Evolutionary conservation across 345 rosid species (phyloP).

Genomic region (Brassica rapa): DNA sequence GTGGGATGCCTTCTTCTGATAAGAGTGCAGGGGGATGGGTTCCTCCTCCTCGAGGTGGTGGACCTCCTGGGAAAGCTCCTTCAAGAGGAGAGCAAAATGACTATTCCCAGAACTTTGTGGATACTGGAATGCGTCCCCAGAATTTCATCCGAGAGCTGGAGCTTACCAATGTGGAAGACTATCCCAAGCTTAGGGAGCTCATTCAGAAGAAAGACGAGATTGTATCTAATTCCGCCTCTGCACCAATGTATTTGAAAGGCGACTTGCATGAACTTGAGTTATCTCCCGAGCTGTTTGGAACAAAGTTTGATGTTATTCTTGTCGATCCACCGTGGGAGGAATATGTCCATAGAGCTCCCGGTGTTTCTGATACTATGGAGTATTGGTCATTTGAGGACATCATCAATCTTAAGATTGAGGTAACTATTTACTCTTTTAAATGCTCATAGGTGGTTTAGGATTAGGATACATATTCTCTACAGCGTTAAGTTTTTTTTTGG

Average conservation of each 20-base stretch:
- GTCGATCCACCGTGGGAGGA: slow-evolving; percentile 99
- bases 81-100: slow-evolving; percentile 99
- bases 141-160: slow-evolving; percentile 96
- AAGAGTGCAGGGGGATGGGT: slow-evolving; percentile 77
- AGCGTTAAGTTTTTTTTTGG: not conserved
- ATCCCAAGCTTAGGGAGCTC: slow-evolving; percentile 97
- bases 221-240: slow-evolving; percentile 82
- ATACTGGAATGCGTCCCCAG: slow-evolving; percentile 98
- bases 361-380: slow-evolving; percentile 94
- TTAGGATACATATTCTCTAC: not conserved
- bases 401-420: slow-evolving; percentile 93
- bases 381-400: slow-evolving; percentile 98
- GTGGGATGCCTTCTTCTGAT: slow-evolving; percentile 70
- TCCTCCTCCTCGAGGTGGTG: slow-evolving; percentile 76
- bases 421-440: slow-evolving; percentile 34
- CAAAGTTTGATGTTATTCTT: slow-evolving; percentile 97
- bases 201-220: slow-evolving; percentile 99
- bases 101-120: slow-evolving; percentile 98
- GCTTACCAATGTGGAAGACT: slow-evolving; percentile 97
- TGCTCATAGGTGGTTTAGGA: not conserved
- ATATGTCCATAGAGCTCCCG: slow-evolving; percentile 99
- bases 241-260: slow-evolving; percentile 88
- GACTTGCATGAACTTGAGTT: slow-evolving; percentile 86
- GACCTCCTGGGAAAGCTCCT: slow-evolving; percentile 87
- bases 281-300: slow-evolving; percentile 87